These are phyloP conservation scores for Linum tenue DNA, from an alignment of 345 rosid species.

Conservation along the genomic window DNA sequence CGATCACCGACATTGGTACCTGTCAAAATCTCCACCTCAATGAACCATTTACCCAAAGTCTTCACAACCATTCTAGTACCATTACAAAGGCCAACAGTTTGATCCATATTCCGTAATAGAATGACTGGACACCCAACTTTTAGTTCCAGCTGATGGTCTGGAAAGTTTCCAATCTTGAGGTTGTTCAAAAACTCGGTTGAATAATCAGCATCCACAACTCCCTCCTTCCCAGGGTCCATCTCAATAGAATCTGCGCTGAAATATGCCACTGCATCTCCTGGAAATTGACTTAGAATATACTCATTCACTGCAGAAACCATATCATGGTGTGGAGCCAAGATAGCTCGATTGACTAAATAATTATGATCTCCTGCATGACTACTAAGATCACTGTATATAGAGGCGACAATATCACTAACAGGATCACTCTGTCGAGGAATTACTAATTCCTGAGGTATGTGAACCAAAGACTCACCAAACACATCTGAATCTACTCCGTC, in stretches of 20 bases:
- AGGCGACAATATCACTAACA: neutral
- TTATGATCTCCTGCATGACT: neutral
- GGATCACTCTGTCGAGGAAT: neutral
- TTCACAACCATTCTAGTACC: neutral
- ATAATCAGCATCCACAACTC: neutral
- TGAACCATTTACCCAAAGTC: neutral
- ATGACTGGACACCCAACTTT: neutral
- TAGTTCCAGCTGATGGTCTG: neutral
- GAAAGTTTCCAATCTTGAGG: neutral
- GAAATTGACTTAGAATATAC: neutral
- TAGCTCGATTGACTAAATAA: neutral
- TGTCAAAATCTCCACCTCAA: neutral
- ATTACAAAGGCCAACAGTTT: neutral
- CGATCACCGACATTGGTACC: neutral
- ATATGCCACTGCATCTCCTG: neutral
- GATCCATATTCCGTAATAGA: neutral
- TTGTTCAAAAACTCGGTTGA: constrained; percentile 3
- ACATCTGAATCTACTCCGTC: neutral
- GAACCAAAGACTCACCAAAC: neutral
- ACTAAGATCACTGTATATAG: neutral
- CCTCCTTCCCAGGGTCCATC: neutral
- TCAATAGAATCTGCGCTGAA: neutral
- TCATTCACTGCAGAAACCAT: neutral
- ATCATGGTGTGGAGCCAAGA: neutral
- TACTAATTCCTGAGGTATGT: neutral